Evolutionary conservation across 495 filamentous ascomycete species (phyloP).

Genomic region (Emericellopsis terricola): DNA sequence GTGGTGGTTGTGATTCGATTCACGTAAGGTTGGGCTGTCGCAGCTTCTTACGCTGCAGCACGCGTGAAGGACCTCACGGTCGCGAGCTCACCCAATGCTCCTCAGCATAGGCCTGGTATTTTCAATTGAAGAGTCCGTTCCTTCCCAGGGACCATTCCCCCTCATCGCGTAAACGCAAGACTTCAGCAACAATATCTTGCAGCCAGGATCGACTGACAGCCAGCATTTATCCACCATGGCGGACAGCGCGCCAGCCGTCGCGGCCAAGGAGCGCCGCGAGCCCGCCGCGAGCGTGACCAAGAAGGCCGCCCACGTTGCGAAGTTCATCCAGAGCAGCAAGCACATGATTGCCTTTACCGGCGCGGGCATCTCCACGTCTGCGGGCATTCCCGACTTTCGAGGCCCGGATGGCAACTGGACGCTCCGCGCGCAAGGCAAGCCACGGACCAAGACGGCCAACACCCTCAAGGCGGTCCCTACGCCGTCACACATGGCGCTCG

Average conservation of each 20-base stretch:
- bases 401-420: conserved; percentile 27
- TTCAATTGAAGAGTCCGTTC: too few relatives aligned
- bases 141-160: too few relatives aligned
- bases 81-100: too few relatives aligned
- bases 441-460: conserved; percentile 9
- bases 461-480: conserved; percentile 26
- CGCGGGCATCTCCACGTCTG: conserved; percentile 26
- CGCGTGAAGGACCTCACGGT: too few relatives aligned
- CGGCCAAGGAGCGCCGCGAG: conserved; percentile 19
- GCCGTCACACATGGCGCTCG: conserved; percentile 27
- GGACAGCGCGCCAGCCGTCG: conserved; percentile 15
- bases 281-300: conserved; percentile 9
- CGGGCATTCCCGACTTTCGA: conserved; percentile 29
- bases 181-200: too few relatives aligned
- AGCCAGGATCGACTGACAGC: too few relatives aligned
- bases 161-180: too few relatives aligned
- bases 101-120: too few relatives aligned
- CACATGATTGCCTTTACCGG: conserved; percentile 29
- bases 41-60: too few relatives aligned
- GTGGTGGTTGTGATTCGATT: too few relatives aligned
- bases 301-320: conserved; percentile 17
- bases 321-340: conserved; percentile 20
- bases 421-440: conserved; percentile 18
- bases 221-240: too few relatives aligned
- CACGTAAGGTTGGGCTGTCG: too few relatives aligned